Evolutionary conservation across 169 alveolate genomes (phyloP), one percentile per base, ranked within the genome.

Genomic region (Fabrea salina): DNA sequence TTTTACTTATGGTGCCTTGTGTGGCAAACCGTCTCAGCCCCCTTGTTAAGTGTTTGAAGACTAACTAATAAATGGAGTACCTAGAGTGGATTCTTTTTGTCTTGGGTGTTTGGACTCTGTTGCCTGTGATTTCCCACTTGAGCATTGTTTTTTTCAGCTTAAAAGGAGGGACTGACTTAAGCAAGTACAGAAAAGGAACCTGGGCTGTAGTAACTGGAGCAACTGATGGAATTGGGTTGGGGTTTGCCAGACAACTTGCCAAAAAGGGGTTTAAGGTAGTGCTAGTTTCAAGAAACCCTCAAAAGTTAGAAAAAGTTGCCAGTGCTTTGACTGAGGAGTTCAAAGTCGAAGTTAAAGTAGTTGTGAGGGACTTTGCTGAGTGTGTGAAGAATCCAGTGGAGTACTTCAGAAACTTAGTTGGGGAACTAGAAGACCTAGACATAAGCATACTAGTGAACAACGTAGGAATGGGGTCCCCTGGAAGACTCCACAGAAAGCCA

Each of bases 141-240:
- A n/a, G n/a, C n/a, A n/a, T n/a, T n/a, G n/a, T n/a, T n/a, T n/a
- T n/a, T n/a, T n/a, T n/a, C n/a, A n/a, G n/a, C n/a, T n/a, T n/a
- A n/a, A n/a, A n/a, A n/a, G n/a, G n/a, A n/a, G n/a, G n/a, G n/a
- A n/a, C n/a, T n/a, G n/a, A n/a, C n/a, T n/a, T n/a, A n/a, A n/a
- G n/a, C n/a, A n/a, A n/a, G n/a, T n/a, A n/a, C n/a, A n/a, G n/a
- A n/a, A n/a, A n/a, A n/a, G n/a, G n/a, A n/a, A n/a, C n/a, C 56
- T 74, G 81, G 81, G 84, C 80, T 3, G 3, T 82, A 30, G 44
- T 82, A 25, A 82, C 88, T 22, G 88, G 82, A 11, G 75, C 79
- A 32, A 61, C 88, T 1, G 67, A 82, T 37, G 88, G 88, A 30
- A 61, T 82, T 33, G 88, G 88, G 6, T 33, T 43, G 27, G 83